These are phyloP conservation scores for Fusarium gaditjirri DNA, from an alignment of 2,329 filamentous ascomycete species.

Conservation along the genomic window DNA sequence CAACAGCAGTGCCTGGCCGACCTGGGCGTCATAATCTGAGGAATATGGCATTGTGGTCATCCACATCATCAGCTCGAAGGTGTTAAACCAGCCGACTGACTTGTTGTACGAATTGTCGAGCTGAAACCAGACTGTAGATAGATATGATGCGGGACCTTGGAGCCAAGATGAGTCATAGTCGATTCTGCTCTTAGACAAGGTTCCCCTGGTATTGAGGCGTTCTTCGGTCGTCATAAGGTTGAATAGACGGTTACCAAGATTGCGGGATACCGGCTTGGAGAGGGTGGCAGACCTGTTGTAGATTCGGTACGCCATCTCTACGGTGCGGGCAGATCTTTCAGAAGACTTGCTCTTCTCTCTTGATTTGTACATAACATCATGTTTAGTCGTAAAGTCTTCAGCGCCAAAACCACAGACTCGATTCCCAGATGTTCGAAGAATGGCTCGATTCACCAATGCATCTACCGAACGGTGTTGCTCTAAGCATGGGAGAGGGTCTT, in stretches of 20 bases:
- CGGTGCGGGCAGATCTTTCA: not conserved
- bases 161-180: not conserved
- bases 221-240: not conserved
- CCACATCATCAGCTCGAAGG: not conserved
- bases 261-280: not conserved
- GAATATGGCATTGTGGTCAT: not conserved
- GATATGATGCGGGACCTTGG: not conserved
- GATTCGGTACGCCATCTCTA: not conserved
- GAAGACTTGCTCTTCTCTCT: conserved; percentile 1
- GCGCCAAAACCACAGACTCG: conserved; percentile 35
- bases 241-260: not conserved
- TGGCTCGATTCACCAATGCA: conserved; percentile 22
- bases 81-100: not conserved
- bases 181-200: not conserved
- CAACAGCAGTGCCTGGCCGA: not conserved
- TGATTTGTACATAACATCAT: conserved; percentile 20
- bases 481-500: accelerated
- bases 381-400: conserved; percentile 16
- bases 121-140: not conserved
- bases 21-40: not conserved
- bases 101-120: not conserved
- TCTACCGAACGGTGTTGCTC: not conserved
- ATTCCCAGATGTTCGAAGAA: conserved; percentile 16
- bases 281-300: not conserved
- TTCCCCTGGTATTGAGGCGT: accelerated